Base-by-base conservation (phyloP, 352 stramenopile species). In the Pythium periplocum region DNA sequence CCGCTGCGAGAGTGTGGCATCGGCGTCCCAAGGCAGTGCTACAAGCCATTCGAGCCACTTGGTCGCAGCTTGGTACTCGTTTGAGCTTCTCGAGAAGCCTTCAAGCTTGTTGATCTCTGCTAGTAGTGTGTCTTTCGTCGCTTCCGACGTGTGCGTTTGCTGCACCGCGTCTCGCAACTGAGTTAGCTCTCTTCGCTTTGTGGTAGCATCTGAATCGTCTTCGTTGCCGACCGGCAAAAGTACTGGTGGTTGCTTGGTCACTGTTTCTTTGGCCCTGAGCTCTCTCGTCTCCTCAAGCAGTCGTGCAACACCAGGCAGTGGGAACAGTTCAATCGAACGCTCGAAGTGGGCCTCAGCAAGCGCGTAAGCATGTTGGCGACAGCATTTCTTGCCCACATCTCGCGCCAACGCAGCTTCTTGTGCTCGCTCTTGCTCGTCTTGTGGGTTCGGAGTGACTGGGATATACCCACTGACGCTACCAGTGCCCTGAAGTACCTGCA, bases 21-120 rank as follows among this genome's bases (percentile, higher is more conserved):
- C 30, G 36, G 12, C 68, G 40, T 63, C 59, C 78, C 74, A 87
- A 1, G 78, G 78, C 0, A 90, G 56, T 8, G 64, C 45, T 11
- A 83, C 45, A 26, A 90, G 57, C 76, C 78, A 90, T 39, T 80
- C 73, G 37, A 87, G 45, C 78, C 78, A 90, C 12, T 75, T 75
- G 37, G 61, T 62, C 3, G 66, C 48, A 3, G 61, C 52, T 3
- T 49, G 44, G 40, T 74, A 86, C 42, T 79, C 74, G 1, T 39
- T 51, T 0, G 62, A 68, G 30, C 53, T 35, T 4, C 57, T 55
- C 17, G 62, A 52, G 2, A 84, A 34, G 1, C 33, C 17, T 1
- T 71, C 71, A 4, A 86, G 59, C 42, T 85, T 84, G 8, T 34
- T 44, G 33, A 87, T 54, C 50, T 90, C 79, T n/a, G 48, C 55